Evolutionary conservation across 495 filamentous ascomycete species (phyloP).

Genomic region (Cenococcum geophilum): DNA sequence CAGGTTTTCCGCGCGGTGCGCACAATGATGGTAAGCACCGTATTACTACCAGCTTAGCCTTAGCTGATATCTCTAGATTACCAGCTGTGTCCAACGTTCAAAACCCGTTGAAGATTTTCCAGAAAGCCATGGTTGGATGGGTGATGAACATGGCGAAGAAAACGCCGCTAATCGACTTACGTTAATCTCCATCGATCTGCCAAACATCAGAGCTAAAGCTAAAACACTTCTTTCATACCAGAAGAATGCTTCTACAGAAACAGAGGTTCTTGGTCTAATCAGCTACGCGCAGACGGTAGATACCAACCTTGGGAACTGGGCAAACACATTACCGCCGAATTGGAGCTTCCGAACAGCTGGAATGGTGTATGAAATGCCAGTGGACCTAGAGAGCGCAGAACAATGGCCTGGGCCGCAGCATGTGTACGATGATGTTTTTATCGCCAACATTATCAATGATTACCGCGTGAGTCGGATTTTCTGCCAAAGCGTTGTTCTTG

Average conservation of each 20-base stretch:
- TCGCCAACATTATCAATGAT: conserved; percentile 34
- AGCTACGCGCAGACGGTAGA: conserved; percentile 29
- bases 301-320: conserved; percentile 30
- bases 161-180: conserved; percentile 35
- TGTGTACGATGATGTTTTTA: conserved; percentile 31
- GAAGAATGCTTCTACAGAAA: not conserved
- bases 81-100: conserved; percentile 31
- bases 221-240: conserved; percentile 12
- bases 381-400: conserved; percentile 18
- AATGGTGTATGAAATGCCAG: conserved; percentile 24
- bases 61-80: conserved; percentile 25
- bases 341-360: conserved; percentile 26
- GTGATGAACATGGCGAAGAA: conserved; percentile 19
- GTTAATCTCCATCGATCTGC: conserved; percentile 30
- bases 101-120: conserved; percentile 33
- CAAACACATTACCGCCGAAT: conserved; percentile 22
- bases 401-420: conserved; percentile 33
- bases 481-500: conserved; percentile 32
- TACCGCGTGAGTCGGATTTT: conserved; percentile 35
- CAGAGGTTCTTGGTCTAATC: conserved; percentile 22
- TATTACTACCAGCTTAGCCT: not conserved
- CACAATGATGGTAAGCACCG: conserved; percentile 31
- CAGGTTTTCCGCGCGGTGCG: conserved; percentile 34
- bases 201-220: conserved; percentile 27
- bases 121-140: conserved; percentile 26